Base-by-base conservation (phyloP, 768 basidiomycete species). In the Tulasnella calospora region DNA sequence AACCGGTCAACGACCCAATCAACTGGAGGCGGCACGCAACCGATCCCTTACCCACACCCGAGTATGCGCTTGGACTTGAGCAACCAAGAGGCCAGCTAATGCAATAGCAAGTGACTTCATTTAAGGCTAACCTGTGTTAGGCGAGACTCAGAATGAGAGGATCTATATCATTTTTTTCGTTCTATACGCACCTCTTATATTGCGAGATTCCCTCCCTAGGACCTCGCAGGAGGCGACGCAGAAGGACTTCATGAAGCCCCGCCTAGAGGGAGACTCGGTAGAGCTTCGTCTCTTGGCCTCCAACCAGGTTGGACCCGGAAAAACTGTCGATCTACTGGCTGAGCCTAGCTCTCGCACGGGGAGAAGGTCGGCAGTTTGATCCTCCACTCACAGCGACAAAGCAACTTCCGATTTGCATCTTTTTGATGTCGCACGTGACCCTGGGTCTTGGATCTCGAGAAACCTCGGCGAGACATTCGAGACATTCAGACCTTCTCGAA, bases 41-140 rank as follows among this genome's bases (percentile, higher is more conserved):
- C 33, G 21, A 27, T 40, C 23, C n/a, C 71, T 75, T 19, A 76
- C 75, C 75, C 75, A 76, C 13, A 76, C 57, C 9, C 75, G 75
- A 76, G 75, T 76, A 15, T 61, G 47, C 13, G 75, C 75, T 27
- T 57, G 15, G 21, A 70, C 57, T 23, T 27, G 23, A n/a, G 35
- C 47, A 61, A 51, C 75, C 36, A 76, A 67, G 55, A 76, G 47
- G 30, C 40, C 38, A 38, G 57, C 75, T 17, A 47, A 27, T n/a
- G 46, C 46, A 55, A 55, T 33, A 19, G 40, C 19, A 41, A 41
- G 19, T 67, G 61, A 67, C 61, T 27, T 67, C 61, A 67, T 67
- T 33, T 67, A 30, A 35, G 0, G 15, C 61, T 35, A 67, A 67
- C 30, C 10, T 67, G 61, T 27, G 33, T 67, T 35, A 35, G 61